Base-by-base conservation (phyloP, 805 yeast species). In the Saccharomycopsis sp. region DNA sequence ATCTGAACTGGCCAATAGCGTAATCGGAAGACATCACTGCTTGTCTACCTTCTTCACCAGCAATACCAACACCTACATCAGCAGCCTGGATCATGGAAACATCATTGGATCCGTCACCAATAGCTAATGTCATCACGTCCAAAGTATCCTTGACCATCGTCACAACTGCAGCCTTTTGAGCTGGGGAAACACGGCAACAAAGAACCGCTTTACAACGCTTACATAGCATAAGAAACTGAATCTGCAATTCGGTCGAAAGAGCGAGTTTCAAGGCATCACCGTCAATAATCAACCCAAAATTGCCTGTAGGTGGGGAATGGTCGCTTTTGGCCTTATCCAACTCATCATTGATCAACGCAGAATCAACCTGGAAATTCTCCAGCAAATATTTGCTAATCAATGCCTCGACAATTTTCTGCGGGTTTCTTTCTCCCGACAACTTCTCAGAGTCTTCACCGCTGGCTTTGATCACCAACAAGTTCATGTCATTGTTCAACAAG, bases 51-150 rank as follows among this genome's bases (percentile, higher is more conserved):
- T 88, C 96, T 74, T 88, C 94, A 73, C 96, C 96, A 2, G 92
- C 92, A 68, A 88, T 88, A 73, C 96, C 96, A 58, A 88, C 87
- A 67, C 96, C 96, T 52, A 88, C 86, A 72, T 88, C 85, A 1
- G 96, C 94, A 29, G 91, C 84, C 70, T 88, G 96, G 64, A 88
- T 88, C 96, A 88, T 88, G 12, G 96, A 92, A 62, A 88, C 96
- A 73, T 88, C 96, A 69, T 88, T 88, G 20, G 94, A 84, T 57
- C 96, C 96, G 72, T 88, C 96, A 64, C 96, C 96, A 68, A 88
- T 87, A 5, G 94, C 93, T 59, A 88, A 72, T 0, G 96, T 88
- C 92, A 88, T 88, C 29, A 88, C 96, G 63, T 83, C 84, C 53
- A 88, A 74, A 17, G 83, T 78, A 29, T 84, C 82, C 68, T 86